phyloP scores from a whole-genome alignment of 306 rosid genomes.

The Pyrus communis region DNA sequence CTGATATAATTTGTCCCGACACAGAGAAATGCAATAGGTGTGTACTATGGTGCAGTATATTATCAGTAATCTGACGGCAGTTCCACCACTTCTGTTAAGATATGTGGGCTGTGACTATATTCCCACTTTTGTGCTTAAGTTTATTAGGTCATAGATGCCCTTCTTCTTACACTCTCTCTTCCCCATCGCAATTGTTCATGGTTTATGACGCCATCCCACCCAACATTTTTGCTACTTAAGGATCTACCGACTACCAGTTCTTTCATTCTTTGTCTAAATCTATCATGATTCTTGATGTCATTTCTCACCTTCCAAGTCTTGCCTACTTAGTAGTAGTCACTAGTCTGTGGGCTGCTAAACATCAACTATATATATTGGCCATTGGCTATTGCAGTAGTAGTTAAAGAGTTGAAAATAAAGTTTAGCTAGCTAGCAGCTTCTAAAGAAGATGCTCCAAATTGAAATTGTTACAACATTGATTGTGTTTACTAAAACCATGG shows the following conservation, averaged over 20 bases:
- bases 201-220: constrained; percentile 63
- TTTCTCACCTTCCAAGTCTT: background rate
- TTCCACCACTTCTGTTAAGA: background rate
- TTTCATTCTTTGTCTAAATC: background rate
- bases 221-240: constrained; percentile 2
- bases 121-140: background rate
- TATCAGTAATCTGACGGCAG: background rate
- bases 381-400: background rate
- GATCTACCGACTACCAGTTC: background rate
- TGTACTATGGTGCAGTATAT: background rate
- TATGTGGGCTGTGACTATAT: background rate
- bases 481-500: background rate
- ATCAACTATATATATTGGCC: background rate
- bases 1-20: background rate
- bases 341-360: background rate
- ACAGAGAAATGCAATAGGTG: background rate
- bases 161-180: background rate
- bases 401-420: background rate
- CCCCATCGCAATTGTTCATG: constrained; percentile 22
- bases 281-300: background rate
- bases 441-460: background rate
- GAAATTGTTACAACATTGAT: background rate
- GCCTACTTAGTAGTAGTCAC: background rate
- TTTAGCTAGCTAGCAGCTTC: background rate
- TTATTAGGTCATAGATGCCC: background rate